Evolutionary conservation across 2,329 filamentous ascomycete species (phyloP), one percentile per base, ranked within the genome.

Genomic region (Dactylellina drechsleri): DNA sequence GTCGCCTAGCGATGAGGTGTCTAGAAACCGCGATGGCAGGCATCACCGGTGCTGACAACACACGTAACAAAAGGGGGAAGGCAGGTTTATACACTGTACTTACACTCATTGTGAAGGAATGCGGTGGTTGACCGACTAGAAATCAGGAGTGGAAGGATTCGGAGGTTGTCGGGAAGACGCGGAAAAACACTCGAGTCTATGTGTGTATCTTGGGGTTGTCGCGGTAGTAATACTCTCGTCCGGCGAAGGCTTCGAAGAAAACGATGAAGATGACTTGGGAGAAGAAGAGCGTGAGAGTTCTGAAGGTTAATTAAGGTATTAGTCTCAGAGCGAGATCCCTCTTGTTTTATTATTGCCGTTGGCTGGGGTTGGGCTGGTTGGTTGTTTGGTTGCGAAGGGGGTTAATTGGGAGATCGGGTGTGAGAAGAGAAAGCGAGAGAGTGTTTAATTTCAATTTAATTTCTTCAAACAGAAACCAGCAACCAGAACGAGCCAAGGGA

Each of bases 51-150:
- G 47, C 12, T 13, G 18, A 52, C 18, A 45, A 36, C 43, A 60
- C 43, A 40, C 59, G 20, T n/a, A 15, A 31, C 13, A 15, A 50
- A 62, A 45, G 26, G 59, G 59, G 45, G 26, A 10, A 10, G 15
- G 18, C 20, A 8, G 6, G 31, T 36, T 36, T 36, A 36, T 36
- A 36, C 6, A 36, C 31, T 36, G 31, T 36, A 62, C 59, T 62
- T 62, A 62, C 59, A 52, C 59, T 62, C 59, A 62, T 62, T 62
- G 28, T 62, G 59, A 52, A 50, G 45, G 45, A 36, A 49, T 23
- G 7, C 15, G 15, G 59, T n/a, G 4, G 26, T 36, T 4, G 12
- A 16, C 52, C 13, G 52, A n/a, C 40, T 18, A 10, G 45, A 4
- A 40, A 23, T 36, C 15, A 20, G 26, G 15, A 23, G 28, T 16